Base-by-base conservation (phyloP, 2,329 filamentous ascomycete species). In the Colletotrichum caudatum region DNA sequence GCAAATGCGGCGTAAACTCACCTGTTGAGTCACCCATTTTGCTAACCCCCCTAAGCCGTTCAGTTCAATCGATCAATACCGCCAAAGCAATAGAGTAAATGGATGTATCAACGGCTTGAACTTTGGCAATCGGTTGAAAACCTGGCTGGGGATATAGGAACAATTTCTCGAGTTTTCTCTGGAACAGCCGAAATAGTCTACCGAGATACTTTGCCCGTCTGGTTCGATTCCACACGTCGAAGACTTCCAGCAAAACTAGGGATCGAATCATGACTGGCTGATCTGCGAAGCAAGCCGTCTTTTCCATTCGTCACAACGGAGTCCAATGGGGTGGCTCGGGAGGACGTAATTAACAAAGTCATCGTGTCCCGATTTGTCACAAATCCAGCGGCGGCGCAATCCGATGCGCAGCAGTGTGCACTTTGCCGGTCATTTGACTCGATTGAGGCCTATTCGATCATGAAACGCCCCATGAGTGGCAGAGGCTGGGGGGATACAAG, bases 1-100 rank as follows among this genome's bases (percentile, higher is more conserved):
- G 14, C 63, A 12, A 44, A 20, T 51, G 50, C 11, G 20, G 39
- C 35, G 69, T 63, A 68, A 68, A 64, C 69, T 63, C 68, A 71
- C 58, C 41, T 48, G 35, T 46, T 53, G 26, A 33, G 11, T 44
- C 59, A 29, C 44, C 62, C 54, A 51, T 29, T 16, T n/a, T n/a
- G n/a, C 37, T 29, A 50, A 51, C 20, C n/a, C n/a, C n/a, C n/a
- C n/a, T n/a, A n/a, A n/a, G 64, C 26, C 35, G 26, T 39, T 46
- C 39, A 16, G 9, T 18, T 29, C 26, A 26, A 23, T 29, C 6
- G 16, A 59, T 51, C 57, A 63, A 41, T 41, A 26, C 46, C 57
- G 18, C 51, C 44, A 51, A 63, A 26, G 64, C 29, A 63, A 53
- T 23, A 51, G 51, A 20, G 20, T 12, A 20, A 33, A 37, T 29